Conservation (phyloP, 163 green algal species). For the Dunaliella salina region DNA sequence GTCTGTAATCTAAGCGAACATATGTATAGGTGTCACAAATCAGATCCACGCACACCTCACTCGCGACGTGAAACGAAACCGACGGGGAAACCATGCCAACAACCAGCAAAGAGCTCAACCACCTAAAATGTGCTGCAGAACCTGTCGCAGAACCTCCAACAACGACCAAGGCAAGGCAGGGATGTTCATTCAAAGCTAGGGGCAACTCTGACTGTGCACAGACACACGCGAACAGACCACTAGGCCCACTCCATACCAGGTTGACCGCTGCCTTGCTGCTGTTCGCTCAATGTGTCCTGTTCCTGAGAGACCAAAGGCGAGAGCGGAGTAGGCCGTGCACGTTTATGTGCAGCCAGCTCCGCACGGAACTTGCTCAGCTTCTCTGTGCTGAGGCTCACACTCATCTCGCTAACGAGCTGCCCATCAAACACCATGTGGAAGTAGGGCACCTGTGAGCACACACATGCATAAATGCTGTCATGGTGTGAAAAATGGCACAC, state of each 20-base stretch:
- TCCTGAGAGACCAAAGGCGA: no score
- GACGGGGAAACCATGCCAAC: background rate
- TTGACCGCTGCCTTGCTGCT: background rate
- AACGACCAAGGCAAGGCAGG: background rate
- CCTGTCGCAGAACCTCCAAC: no score
- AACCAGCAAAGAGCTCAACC: background rate
- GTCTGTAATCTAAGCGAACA: background rate
- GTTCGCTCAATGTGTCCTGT: no score
- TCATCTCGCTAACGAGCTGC: constrained; percentile 7
- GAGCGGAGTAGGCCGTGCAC: no score
- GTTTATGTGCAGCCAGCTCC: constrained; percentile 12
- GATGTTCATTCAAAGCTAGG: background rate
- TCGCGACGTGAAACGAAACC: background rate
- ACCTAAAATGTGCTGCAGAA: no score
- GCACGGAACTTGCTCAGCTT: constrained; percentile 13
- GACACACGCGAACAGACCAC: background rate
- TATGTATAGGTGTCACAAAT: background rate
- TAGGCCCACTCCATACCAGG: background rate
- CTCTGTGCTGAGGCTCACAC: constrained; percentile 1
- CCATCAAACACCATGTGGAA: constrained; percentile 22
- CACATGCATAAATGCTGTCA: background rate
- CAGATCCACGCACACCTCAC: background rate
- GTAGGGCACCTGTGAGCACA: constrained; percentile 3
- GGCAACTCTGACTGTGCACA: background rate
- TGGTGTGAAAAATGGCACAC: no score